A percentile compares a stretch with the other conserved stretches of the same genome.
Evolutionary conservation across 2,329 filamentous ascomycete species (phyloP).

Genomic region (Penicillium sp.): DNA sequence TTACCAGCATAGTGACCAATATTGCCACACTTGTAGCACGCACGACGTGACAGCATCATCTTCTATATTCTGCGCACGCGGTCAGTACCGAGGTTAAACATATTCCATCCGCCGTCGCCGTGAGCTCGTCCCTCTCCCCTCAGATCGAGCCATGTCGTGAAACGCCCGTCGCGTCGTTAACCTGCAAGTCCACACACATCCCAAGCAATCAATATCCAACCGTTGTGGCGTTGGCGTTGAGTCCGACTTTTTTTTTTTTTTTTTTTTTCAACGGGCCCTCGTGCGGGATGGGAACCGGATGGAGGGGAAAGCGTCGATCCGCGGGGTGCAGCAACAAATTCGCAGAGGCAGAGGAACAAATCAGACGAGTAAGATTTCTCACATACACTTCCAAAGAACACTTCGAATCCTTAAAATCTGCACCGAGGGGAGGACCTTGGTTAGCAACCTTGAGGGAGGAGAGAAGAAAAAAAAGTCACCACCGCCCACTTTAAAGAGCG

Average conservation of each 20-base stretch:
- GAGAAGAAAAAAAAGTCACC: conserved; percentile 3
- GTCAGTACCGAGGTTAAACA: conserved; percentile 22
- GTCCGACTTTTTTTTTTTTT: not conserved
- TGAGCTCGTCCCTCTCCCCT: too few species aligned
- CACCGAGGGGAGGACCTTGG: conserved; percentile 18
- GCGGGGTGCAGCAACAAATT: conserved; percentile 4
- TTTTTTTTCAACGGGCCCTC: not conserved
- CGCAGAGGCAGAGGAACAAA: conserved; percentile 5
- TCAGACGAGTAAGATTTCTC: conserved; percentile 5
- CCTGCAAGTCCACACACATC: too few species aligned
- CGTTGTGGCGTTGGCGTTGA: not conserved
- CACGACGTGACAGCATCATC: conserved; percentile 83
- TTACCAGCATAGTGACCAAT: conserved; percentile 68
- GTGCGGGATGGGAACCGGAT: conserved; percentile 1
- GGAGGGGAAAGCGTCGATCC: conserved; percentile 5
- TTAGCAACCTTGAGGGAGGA: conserved; percentile 36
- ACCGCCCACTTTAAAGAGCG: not conserved
- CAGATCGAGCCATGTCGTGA: too few species aligned
- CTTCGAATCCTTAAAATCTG: conserved; percentile 18
- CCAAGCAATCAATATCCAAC: too few species aligned
- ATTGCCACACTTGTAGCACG: conserved; percentile 79
- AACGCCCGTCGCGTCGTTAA: too few species aligned
- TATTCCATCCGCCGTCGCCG: too few species aligned
- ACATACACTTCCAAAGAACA: conserved; percentile 34
- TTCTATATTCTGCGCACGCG: conserved; percentile 33